phyloP scores from a whole-genome alignment of 140 eudicot genomes.

The Erigeron philadelphicus region DNA sequence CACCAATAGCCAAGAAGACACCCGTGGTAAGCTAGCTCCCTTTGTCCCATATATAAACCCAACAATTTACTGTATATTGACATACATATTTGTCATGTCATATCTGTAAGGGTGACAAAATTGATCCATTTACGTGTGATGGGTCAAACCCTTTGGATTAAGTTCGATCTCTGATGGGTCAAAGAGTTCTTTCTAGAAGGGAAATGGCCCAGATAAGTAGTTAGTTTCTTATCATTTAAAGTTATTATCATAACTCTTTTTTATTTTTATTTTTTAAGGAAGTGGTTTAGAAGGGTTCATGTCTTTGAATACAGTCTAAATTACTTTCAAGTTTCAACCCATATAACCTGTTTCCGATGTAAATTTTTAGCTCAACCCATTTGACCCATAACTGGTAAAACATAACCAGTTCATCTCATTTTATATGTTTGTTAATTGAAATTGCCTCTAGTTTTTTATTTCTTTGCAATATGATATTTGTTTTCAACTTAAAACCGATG shows the following conservation, averaged over 20 bases:
- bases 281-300: too few relatives aligned
- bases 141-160: too few relatives aligned
- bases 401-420: too few relatives aligned
- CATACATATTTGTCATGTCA: background rate
- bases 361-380: too few relatives aligned
- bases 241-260: too few relatives aligned
- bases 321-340: too few relatives aligned
- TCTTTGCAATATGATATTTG: background rate
- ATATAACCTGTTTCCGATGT: too few relatives aligned
- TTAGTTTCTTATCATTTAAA: background rate
- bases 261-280: too few relatives aligned
- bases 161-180: background rate
- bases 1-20: slow-evolving; percentile 42
- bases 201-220: background rate
- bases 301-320: too few relatives aligned
- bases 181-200: background rate
- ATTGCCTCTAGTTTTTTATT: background rate
- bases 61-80: background rate
- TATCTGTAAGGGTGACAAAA: background rate
- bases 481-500: background rate
- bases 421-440: too few relatives aligned
- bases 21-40: slow-evolving; percentile 34
- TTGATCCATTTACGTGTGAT: background rate
- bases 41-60: background rate
- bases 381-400: too few relatives aligned